Evolutionary conservation across 1,284 basidiomycete genomes (phyloP).

Genomic region (Ustilago bromivora): DNA sequence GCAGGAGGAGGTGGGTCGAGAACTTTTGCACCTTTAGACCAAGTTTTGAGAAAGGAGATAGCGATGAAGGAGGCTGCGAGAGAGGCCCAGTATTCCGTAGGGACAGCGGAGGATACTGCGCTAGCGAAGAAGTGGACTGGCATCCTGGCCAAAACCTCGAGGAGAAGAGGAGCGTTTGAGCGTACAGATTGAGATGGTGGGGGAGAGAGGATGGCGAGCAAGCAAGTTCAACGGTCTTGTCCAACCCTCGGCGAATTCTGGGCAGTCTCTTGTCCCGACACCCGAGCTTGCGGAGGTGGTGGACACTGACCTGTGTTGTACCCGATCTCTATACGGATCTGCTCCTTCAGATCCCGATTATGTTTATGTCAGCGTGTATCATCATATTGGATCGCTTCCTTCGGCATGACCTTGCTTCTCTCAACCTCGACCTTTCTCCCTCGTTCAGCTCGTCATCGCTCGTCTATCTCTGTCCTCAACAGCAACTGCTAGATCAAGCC

Average conservation of each 20-base stretch:
- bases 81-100: constrained; percentile 54
- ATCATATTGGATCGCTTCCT: no score
- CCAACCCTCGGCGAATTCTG: background rate
- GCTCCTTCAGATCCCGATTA: no score
- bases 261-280: background rate
- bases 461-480: no score
- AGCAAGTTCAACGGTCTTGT: no score
- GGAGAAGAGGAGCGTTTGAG: background rate
- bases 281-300: background rate
- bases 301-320: background rate
- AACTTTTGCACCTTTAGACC: constrained; percentile 52
- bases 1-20: constrained; percentile 31
- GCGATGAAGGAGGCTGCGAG: constrained; percentile 31
- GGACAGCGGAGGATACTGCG: constrained; percentile 25
- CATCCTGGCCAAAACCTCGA: constrained; percentile 28
- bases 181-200: background rate
- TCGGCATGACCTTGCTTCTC: background rate
- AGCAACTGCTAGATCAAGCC: no score
- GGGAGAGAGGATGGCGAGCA: background rate
- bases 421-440: background rate
- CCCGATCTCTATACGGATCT: no score
- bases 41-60: constrained; percentile 50
- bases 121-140: constrained; percentile 52
- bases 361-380: no score
- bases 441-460: background rate